Conservation (phyloP, 768 basidiomycete genomes). For the Chiua virens region DNA sequence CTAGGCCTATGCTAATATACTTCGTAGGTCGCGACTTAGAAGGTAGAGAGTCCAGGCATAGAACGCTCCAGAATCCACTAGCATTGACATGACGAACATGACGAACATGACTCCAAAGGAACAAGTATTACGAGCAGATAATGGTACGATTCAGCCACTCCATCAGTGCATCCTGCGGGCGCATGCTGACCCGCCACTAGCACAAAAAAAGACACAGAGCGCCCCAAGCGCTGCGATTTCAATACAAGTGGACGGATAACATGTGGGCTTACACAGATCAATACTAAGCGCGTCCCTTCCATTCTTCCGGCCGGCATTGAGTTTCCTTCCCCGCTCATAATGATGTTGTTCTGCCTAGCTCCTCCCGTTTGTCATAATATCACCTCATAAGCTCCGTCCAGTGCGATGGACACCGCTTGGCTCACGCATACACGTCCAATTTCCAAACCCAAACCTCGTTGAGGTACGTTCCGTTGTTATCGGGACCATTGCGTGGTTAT, state of each 20-base stretch:
- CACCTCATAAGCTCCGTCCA: slow-evolving; percentile 27
- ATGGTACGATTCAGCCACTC: slow-evolving; percentile 30
- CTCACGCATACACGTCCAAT: slow-evolving; percentile 73
- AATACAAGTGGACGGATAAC: slow-evolving; percentile 52
- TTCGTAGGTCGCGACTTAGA: slow-evolving; percentile 59
- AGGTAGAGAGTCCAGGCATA: slow-evolving; percentile 41
- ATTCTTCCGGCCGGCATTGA: background rate
- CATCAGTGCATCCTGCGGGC: background rate
- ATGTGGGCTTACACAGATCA: slow-evolving; percentile 63
- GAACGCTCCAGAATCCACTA: background rate
- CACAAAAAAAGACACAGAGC: slow-evolving; percentile 28
- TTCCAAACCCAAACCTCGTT: slow-evolving; percentile 52
- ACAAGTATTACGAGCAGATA: slow-evolving; percentile 54
- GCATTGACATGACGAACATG: background rate
- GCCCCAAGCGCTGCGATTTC: slow-evolving; percentile 62
- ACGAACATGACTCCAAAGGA: slow-evolving; percentile 41
- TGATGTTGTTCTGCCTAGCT: background rate
- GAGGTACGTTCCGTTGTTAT: slow-evolving; percentile 43
- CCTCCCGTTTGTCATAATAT: background rate
- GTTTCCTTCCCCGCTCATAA: background rate
- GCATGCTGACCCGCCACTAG: background rate
- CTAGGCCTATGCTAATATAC: slow-evolving; percentile 21
- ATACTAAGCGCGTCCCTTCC: slow-evolving; percentile 47
- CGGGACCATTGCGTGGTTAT: background rate
- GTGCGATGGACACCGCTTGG: slow-evolving; percentile 80